phyloP scores from a whole-genome alignment of 495 filamentous ascomycete genomes.

The Hamigera avellanea region DNA sequence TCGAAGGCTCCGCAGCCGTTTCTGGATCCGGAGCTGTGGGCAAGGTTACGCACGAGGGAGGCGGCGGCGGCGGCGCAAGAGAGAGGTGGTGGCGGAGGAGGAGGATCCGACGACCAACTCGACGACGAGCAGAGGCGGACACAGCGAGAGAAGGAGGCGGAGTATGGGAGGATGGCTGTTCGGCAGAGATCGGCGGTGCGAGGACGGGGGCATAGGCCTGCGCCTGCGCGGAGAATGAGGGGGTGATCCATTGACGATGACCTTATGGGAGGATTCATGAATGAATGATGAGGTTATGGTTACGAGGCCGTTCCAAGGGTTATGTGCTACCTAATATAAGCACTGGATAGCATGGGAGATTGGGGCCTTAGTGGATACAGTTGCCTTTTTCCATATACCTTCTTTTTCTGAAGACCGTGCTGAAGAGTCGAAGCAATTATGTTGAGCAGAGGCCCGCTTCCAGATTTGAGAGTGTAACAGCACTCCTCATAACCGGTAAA shows the following conservation, averaged over 20 bases:
- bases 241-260: slow-evolving; percentile 1
- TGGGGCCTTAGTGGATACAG: too few relatives aligned
- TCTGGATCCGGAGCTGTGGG: slow-evolving; percentile 14
- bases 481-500: slow-evolving; percentile 6
- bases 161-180: slow-evolving; percentile 25
- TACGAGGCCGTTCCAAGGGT: too few relatives aligned
- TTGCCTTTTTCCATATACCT: too few relatives aligned
- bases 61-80: not conserved
- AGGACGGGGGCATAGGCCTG: slow-evolving; percentile 9
- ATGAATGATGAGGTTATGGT: too few relatives aligned
- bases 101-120: not conserved
- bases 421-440: too few relatives aligned
- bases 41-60: slow-evolving; percentile 3
- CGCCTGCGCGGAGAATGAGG: not conserved
- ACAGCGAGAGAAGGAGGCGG: slow-evolving; percentile 13
- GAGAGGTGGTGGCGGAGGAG: slow-evolving; percentile 7
- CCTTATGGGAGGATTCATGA: too few relatives aligned
- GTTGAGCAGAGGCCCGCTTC: too few relatives aligned
- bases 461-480: too few relatives aligned
- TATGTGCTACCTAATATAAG: too few relatives aligned
- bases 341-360: too few relatives aligned
- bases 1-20: slow-evolving; percentile 17
- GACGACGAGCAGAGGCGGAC: slow-evolving; percentile 5
- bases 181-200: slow-evolving; percentile 14
- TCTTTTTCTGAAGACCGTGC: too few relatives aligned